Conservation (phyloP, 306 rosid species). For the Casuarina equisetifolia region DNA sequence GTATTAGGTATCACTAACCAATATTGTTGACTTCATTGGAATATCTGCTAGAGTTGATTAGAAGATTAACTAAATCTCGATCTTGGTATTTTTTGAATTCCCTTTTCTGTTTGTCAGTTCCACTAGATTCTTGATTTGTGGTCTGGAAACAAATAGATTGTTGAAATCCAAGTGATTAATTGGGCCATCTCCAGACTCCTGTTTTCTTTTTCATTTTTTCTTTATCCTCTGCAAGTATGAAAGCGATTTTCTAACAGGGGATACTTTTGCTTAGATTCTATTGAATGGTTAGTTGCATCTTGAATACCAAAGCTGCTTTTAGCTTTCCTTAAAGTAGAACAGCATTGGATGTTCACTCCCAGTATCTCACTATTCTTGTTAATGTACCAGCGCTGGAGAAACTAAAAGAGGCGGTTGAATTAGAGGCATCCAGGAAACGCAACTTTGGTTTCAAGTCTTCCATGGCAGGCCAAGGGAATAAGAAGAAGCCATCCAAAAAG, state of each 20-base stretch:
- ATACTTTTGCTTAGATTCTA: background rate
- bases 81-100: background rate
- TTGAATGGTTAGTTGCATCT: background rate
- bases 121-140: background rate
- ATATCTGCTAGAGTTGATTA: background rate
- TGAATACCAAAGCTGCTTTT: background rate
- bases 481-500: slow-evolving; percentile 12
- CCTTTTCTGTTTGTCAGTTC: background rate
- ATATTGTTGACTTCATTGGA: background rate
- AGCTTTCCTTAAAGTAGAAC: slow-evolving; percentile 2
- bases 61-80: background rate
- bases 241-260: background rate
- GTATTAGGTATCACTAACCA: background rate
- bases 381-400: slow-evolving; percentile 58
- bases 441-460: slow-evolving; percentile 37
- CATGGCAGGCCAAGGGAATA: slow-evolving; percentile 25
- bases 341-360: slow-evolving; percentile 18
- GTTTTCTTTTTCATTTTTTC: background rate
- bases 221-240: slow-evolving; percentile 16
- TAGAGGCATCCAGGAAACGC: slow-evolving; percentile 52
- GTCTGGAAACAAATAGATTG: background rate
- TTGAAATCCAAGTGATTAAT: background rate
- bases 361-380: slow-evolving; percentile 13
- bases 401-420: slow-evolving; percentile 55
- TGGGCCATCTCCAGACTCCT: slow-evolving; percentile 1